Evolutionary conservation across 257 asterid species (phyloP).

Genomic region (Solanum piurae): DNA sequence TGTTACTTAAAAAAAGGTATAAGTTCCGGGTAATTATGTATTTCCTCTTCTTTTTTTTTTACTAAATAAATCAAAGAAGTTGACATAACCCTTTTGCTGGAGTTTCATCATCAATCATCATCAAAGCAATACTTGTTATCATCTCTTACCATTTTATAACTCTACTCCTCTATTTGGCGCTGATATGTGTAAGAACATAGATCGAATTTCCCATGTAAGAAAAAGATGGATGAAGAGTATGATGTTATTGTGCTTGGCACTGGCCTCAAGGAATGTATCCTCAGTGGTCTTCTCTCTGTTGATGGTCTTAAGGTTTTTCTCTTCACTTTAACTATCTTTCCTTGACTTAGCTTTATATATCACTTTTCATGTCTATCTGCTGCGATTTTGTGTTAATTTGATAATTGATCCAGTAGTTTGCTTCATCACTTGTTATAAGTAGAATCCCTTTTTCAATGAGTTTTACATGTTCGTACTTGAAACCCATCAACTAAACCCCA

Average conservation of each 20-base stretch:
- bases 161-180: no score
- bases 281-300: conserved; percentile 85
- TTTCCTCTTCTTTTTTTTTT: neutral
- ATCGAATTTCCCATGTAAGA: no score
- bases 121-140: neutral
- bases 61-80: neutral
- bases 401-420: neutral
- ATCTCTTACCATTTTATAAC: neutral
- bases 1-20: no score
- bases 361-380: neutral
- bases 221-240: conserved; percentile 65
- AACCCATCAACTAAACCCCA: neutral
- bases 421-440: neutral
- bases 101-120: neutral
- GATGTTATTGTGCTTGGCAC: conserved; percentile 90
- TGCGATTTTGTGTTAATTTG: neutral
- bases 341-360: neutral
- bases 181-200: no score
- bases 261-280: conserved; percentile 86
- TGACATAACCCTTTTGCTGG: neutral
- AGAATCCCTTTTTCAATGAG: neutral
- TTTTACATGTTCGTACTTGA: neutral
- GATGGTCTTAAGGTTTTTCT: conserved; percentile 59
- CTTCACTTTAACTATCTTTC: no score
- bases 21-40: no score